Base-by-base conservation (phyloP, 2,329 filamentous ascomycete genomes). In the Grosmannia huntii region DNA sequence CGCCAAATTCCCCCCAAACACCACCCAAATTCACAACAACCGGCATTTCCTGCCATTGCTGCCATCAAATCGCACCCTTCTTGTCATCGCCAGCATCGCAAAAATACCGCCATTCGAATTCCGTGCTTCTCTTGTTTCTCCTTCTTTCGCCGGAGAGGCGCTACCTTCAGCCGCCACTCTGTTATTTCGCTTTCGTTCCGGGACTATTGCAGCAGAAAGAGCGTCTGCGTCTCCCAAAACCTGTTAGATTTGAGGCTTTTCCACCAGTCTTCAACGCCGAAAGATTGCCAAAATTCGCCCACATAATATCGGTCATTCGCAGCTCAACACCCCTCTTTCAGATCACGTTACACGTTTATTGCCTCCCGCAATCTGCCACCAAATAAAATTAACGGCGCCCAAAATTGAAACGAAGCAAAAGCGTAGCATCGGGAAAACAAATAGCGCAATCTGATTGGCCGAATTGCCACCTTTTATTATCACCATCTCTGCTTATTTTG, bases 81-180 rank as follows among this genome's bases (percentile, higher is more conserved):
- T 56, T 50, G 46, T 31, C 28, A 57, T 54, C 60, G 59, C 58
- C 65, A 64, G 62, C 69, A 68, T 69, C 65, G 58, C 68, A 68
- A 71, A 71, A 73, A 62, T 53, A 59, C 53, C 63, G 64, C 67
- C 66, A 69, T 71, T 70, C 62, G 68, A 66, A 70, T 67, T 69
- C 60, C 59, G 66, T 58, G 58, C 62, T 58, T 62, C 61, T 57
- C 62, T 67, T 66, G 68, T 63, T 67, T 67, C 65, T 61, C 63
- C 63, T 67, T 62, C 64, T 57, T 60, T 31, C 14, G 27, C 62
- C 61, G 31, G 63, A 69, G 61, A 60, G 56, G 58, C 60, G 53
- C 50, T 53, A 63, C 57, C 59, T 61, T 66, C 67, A 57, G 65
- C 51, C 58, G 59, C 50, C 44, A 44, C 36, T 55, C 53, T 14